Evolutionary conservation across 1,139 yeast species (phyloP).

Genomic region (Hansenula anomala): DNA sequence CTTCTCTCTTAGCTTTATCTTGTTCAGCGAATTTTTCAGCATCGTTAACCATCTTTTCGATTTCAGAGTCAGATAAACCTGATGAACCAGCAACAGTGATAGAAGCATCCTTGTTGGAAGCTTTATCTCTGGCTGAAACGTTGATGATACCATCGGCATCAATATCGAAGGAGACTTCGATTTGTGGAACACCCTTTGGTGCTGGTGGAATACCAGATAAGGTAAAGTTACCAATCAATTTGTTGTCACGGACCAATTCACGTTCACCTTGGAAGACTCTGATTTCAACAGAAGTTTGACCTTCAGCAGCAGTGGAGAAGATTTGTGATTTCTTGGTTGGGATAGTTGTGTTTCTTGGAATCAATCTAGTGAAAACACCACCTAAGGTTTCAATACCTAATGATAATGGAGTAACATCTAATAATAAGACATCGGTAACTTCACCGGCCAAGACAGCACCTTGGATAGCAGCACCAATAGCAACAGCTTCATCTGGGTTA

Average conservation of each 20-base stretch:
- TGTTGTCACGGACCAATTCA: conserved; percentile 98
- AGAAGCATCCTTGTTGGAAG: conserved; percentile 96
- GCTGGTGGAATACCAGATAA: conserved; percentile 97
- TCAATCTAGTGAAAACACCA: conserved; percentile 97
- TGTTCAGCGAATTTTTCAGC: conserved; percentile 97
- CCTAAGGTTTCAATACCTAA: conserved; percentile 98
- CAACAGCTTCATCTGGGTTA: conserved; percentile 99
- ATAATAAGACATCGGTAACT: conserved; percentile 88
- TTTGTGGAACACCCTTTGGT: conserved; percentile 99
- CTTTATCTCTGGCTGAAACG: conserved; percentile 98
- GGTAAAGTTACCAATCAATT: conserved; percentile 96
- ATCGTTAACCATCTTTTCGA: conserved; percentile 96
- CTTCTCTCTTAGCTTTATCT: conserved; percentile 84
- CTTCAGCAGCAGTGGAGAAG: conserved; percentile 98
- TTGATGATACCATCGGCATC: conserved; percentile 99
- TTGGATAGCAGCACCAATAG: conserved; percentile 99
- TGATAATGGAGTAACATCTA: conserved; percentile 96
- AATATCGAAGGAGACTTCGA: conserved; percentile 95
- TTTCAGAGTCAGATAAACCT: conserved; percentile 93
- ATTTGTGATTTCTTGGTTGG: conserved; percentile 97
- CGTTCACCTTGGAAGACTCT: conserved; percentile 99
- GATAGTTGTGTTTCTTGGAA: conserved; percentile 95
- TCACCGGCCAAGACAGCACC: conserved; percentile 99
- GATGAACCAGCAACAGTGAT: conserved; percentile 98
- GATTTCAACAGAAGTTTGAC: conserved; percentile 98